Evolutionary conservation across 768 basidiomycete genomes (phyloP).

Genomic region (Collybiopsis luxurians): DNA sequence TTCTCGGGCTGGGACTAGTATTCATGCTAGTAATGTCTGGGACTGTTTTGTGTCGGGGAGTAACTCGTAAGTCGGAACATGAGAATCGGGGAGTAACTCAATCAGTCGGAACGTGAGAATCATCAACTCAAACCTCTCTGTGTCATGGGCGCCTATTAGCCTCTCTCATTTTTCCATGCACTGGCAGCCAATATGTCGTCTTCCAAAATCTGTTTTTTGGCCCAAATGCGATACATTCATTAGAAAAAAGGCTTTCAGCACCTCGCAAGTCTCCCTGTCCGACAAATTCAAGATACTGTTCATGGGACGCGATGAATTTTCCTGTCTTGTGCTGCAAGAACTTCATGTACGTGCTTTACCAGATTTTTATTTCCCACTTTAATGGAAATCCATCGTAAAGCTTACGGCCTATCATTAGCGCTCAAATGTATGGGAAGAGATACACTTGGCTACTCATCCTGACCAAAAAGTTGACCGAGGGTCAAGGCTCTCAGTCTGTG

Average conservation of each 20-base stretch:
- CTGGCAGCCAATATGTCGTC: not conserved
- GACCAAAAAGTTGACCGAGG: conserved; percentile 64
- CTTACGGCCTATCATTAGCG: conserved; percentile 11
- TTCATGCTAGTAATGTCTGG: too few species aligned
- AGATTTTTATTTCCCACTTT: conserved; percentile 3
- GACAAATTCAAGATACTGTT: conserved; percentile 74
- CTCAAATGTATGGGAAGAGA: conserved; percentile 73
- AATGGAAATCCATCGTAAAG: conserved; percentile 9
- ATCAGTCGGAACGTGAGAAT: too few species aligned
- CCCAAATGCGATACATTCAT: not conserved
- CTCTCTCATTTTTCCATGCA: not conserved
- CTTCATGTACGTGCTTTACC: conserved; percentile 47
- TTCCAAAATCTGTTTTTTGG: not conserved
- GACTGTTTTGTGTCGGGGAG: too few species aligned
- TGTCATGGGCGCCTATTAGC: too few species aligned
- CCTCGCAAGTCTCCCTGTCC: not conserved
- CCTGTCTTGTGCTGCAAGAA: conserved; percentile 66
- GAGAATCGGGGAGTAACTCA: too few species aligned
- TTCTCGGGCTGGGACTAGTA: too few species aligned
- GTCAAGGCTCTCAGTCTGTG: conserved; percentile 55
- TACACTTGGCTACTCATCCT: conserved; percentile 71
- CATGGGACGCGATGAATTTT: conserved; percentile 88
- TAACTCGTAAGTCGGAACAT: too few species aligned
- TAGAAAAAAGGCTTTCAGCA: not conserved
- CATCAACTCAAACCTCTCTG: too few species aligned